Conservation (phyloP, 2,329 filamentous ascomycete species). For the Fusarium neocosmosporiellum region DNA sequence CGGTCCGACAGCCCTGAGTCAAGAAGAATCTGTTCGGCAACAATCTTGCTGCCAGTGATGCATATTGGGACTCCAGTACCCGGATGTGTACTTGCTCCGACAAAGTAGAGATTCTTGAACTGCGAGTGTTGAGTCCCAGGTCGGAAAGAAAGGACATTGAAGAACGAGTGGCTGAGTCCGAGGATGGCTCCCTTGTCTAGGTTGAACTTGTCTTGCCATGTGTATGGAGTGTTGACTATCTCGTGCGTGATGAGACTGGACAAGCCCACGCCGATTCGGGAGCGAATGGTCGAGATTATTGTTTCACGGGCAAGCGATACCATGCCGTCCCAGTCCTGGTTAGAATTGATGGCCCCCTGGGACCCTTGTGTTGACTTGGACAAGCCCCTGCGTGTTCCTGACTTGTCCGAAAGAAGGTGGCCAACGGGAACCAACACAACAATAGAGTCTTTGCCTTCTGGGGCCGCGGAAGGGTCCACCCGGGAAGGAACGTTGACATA, state of each 20-base stretch:
- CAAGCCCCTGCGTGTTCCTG: constrained; percentile 25
- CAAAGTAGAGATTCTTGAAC: constrained; percentile 71
- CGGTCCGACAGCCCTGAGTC: constrained; percentile 1
- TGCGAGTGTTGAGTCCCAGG: constrained; percentile 66
- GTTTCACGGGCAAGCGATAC: constrained; percentile 67
- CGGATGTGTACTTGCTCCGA: constrained; percentile 80
- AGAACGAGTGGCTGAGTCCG: constrained; percentile 77
- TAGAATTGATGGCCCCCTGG: too few species aligned
- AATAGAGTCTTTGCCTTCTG: constrained; percentile 71
- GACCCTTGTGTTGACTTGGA: too few species aligned
- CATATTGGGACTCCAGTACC: constrained; percentile 82
- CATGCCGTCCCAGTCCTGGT: constrained; percentile 65
- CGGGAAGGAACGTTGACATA: constrained; percentile 82
- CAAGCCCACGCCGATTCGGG: constrained; percentile 68
- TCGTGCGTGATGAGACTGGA: constrained; percentile 66
- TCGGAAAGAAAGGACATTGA: constrained; percentile 76
- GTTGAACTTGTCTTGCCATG: constrained; percentile 77
- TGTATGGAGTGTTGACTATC: constrained; percentile 71
- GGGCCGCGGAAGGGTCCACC: constrained; percentile 75
- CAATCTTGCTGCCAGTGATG: constrained; percentile 74
- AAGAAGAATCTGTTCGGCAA: constrained; percentile 55
- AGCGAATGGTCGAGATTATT: constrained; percentile 69
- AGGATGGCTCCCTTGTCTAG: constrained; percentile 80
- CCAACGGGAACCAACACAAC: constrained; percentile 80
- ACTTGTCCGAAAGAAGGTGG: constrained; percentile 59